Evolutionary conservation across 2,329 filamentous ascomycete species (phyloP).

Genomic region (Nigrospora sphaerica): DNA sequence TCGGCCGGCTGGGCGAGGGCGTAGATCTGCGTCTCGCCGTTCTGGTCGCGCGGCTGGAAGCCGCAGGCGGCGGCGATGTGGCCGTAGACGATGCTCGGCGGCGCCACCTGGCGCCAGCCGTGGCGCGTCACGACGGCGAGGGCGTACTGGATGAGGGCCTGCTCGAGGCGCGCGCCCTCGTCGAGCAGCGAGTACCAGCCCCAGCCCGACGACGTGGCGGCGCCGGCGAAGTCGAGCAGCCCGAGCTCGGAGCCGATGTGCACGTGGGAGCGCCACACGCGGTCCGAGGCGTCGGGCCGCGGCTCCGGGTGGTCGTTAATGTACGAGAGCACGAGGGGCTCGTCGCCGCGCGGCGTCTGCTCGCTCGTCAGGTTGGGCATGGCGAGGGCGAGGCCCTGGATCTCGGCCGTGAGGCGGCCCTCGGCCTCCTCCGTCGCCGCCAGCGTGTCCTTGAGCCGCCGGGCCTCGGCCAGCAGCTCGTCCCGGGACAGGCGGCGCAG

Average conservation of each 20-base stretch:
- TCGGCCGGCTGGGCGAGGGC: conserved; percentile 59
- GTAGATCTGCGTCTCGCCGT: conserved; percentile 92
- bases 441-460: conserved; percentile 56
- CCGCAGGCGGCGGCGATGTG: conserved; percentile 89
- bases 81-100: conserved; percentile 84
- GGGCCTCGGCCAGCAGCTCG: conserved; percentile 56
- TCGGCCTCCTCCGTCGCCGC: conserved; percentile 55
- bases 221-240: conserved; percentile 82
- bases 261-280: conserved; percentile 67
- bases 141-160: conserved; percentile 84
- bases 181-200: conserved; percentile 97
- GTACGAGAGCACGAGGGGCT: conserved; percentile 62
- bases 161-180: conserved; percentile 88
- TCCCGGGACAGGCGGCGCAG: conserved; percentile 30
- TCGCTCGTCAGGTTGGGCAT: conserved; percentile 81
- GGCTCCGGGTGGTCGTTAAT: conserved; percentile 64
- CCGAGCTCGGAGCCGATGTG: conserved; percentile 81
- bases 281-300: conserved; percentile 23
- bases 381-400: conserved; percentile 66
- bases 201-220: conserved; percentile 82
- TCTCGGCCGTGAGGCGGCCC: conserved; percentile 52
- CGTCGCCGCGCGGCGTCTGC: conserved; percentile 64
- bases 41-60: conserved; percentile 85
- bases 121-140: conserved; percentile 63
- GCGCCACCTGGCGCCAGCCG: conserved; percentile 75